phyloP scores from a whole-genome alignment of 768 basidiomycete genomes.

The Phaeotremella fagi region DNA sequence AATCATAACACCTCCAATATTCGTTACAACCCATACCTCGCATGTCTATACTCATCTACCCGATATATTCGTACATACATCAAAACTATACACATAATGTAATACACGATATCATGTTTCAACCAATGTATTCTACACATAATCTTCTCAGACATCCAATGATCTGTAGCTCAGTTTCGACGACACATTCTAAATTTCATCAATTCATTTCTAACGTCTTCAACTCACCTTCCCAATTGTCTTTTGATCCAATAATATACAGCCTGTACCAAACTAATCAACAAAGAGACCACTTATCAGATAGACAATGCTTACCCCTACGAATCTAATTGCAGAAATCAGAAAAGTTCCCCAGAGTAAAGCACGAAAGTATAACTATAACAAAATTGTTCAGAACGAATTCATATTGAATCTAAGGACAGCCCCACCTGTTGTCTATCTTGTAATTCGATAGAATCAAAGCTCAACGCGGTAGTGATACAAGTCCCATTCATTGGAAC shows the following conservation, averaged over 20 bases:
- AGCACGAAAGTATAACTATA: constrained; percentile 33
- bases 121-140: too few relatives aligned
- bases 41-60: too few relatives aligned
- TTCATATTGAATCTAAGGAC: not conserved
- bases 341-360: constrained; percentile 43
- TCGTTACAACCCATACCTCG: too few relatives aligned
- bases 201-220: not conserved
- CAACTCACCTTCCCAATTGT: constrained; percentile 35
- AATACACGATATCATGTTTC: too few relatives aligned
- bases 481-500: constrained; percentile 38
- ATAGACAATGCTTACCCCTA: constrained; percentile 30
- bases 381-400: not conserved
- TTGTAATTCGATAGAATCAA: constrained; percentile 23
- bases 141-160: too few relatives aligned
- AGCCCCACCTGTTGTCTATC: constrained; percentile 32
- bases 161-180: not conserved
- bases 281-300: not conserved
- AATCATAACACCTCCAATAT: too few relatives aligned
- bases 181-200: not conserved
- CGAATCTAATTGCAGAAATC: constrained; percentile 35
- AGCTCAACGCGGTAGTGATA: constrained; percentile 27
- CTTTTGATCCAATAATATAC: constrained; percentile 38
- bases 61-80: too few relatives aligned
- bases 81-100: too few relatives aligned
- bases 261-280: constrained; percentile 16